Conservation (phyloP, 2,329 filamentous ascomycete genomes). For the Pseudogymnoascus sp. region DNA sequence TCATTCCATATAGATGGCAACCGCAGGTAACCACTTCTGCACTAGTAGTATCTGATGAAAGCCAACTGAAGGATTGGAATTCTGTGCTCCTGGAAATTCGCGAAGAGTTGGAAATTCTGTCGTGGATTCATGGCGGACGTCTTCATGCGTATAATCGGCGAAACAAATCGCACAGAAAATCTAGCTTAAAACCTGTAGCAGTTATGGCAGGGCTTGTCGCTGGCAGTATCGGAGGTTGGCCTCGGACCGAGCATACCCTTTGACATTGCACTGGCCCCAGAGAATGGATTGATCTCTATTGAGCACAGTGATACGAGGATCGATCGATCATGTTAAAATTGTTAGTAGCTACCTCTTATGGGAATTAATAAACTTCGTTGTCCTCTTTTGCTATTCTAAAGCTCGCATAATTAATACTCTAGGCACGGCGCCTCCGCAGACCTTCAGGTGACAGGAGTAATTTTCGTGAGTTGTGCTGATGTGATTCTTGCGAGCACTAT, state of each 20-base stretch:
- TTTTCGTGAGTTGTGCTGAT: too few relatives aligned
- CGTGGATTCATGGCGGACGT: not conserved
- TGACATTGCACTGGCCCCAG: too few relatives aligned
- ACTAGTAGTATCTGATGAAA: not conserved
- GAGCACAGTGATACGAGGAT: too few relatives aligned
- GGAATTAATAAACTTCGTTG: too few relatives aligned
- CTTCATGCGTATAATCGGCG: not conserved
- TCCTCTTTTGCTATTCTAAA: too few relatives aligned
- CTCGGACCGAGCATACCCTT: constrained; percentile 32
- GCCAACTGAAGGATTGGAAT: constrained; percentile 1
- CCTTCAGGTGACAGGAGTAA: too few relatives aligned
- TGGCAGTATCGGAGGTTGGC: constrained; percentile 71
- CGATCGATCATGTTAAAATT: too few relatives aligned
- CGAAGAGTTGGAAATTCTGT: not conserved
- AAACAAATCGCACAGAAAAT: not conserved
- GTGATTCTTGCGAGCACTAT: too few relatives aligned
- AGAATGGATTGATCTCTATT: too few relatives aligned
- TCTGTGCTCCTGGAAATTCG: not conserved
- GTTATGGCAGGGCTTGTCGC: constrained; percentile 81
- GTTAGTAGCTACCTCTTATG: too few relatives aligned
- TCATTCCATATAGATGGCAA: constrained; percentile 22
- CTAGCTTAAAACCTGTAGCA: constrained; percentile 31
- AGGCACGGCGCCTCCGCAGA: too few relatives aligned
- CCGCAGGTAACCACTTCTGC: not conserved
- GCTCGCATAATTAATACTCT: too few relatives aligned